Percentiles rank a stretch among this genome's conserved stretches.
phyloP scores from a whole-genome alignment of 2,329 filamentous ascomycete genomes.

The Epichloe amarillans region DNA sequence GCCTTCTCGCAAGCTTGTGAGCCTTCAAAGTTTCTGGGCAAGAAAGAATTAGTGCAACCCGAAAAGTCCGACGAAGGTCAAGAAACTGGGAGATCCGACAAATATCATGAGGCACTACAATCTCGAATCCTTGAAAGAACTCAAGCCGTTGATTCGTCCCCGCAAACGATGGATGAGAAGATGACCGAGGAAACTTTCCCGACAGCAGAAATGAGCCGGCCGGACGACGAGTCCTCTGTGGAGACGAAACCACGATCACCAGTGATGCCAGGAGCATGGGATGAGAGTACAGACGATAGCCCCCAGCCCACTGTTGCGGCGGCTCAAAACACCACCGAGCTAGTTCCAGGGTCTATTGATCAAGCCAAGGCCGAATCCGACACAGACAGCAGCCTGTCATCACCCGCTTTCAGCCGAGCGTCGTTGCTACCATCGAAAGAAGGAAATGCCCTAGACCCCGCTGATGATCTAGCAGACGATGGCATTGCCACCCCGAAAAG shows the following conservation, averaged over 20 bases:
- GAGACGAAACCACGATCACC: not conserved
- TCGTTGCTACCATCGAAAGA: constrained; percentile 6
- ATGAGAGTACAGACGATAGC: constrained; percentile 12
- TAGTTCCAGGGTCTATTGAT: not conserved
- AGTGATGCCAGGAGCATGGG: constrained; percentile 41
- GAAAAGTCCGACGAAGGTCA: not conserved
- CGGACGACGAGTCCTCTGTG: not conserved
- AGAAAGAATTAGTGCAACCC: not conserved
- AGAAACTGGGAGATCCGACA: constrained; percentile 1
- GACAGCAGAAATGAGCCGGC: not conserved
- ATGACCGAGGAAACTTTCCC: too few species aligned
- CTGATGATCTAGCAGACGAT: constrained; percentile 6
- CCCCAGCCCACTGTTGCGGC: not conserved
- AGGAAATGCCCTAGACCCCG: not conserved
- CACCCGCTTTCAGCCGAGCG: constrained; percentile 16
- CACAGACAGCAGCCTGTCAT: constrained; percentile 15
- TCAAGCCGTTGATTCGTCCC: not conserved
- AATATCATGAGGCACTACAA: not conserved
- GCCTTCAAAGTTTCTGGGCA: not conserved
- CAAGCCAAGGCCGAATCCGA: constrained; percentile 1
- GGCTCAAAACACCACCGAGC: not conserved
- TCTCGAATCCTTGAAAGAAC: not conserved
- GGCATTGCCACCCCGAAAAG: constrained; percentile 34
- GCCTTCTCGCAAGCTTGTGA: constrained; percentile 40
- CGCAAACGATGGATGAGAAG: not conserved